phyloP scores from a whole-genome alignment of 306 rosid species.

The Glycine latifolia region DNA sequence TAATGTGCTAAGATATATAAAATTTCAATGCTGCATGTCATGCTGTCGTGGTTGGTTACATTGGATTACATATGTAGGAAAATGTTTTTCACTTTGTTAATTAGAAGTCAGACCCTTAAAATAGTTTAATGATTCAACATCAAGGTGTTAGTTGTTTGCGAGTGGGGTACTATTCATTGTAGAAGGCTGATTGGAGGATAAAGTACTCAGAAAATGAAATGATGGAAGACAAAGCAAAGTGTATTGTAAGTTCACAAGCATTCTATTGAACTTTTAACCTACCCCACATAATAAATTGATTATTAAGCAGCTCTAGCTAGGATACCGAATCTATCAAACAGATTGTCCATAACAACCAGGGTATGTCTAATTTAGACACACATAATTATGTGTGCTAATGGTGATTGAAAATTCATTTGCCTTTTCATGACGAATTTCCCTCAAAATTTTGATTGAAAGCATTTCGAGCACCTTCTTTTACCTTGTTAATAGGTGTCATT shows the following conservation, averaged over 20 bases:
- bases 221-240: constrained; percentile 32
- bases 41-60: not conserved
- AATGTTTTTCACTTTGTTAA: constrained; percentile 11
- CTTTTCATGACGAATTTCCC: constrained; percentile 17
- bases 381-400: constrained; percentile 30
- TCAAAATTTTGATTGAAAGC: not conserved
- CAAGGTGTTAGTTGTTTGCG: not conserved
- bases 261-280: constrained; percentile 38
- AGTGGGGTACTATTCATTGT: constrained; percentile 36
- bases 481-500: constrained; percentile 17
- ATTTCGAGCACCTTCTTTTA: not conserved
- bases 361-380: not conserved
- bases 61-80: not conserved
- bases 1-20: not conserved
- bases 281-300: constrained; percentile 38
- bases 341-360: constrained; percentile 30
- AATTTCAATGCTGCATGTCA: not conserved
- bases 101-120: not conserved
- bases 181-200: constrained; percentile 28
- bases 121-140: constrained; percentile 18
- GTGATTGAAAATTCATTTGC: constrained; percentile 29
- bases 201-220: constrained; percentile 34
- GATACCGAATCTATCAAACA: constrained; percentile 43
- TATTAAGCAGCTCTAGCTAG: constrained; percentile 37
- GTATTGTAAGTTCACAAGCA: constrained; percentile 24